A percentile compares a stretch with the other conserved stretches of the same genome.
Evolutionary conservation across 495 filamentous ascomycete genomes (phyloP).

Genomic region (Patellaria atrata): DNA sequence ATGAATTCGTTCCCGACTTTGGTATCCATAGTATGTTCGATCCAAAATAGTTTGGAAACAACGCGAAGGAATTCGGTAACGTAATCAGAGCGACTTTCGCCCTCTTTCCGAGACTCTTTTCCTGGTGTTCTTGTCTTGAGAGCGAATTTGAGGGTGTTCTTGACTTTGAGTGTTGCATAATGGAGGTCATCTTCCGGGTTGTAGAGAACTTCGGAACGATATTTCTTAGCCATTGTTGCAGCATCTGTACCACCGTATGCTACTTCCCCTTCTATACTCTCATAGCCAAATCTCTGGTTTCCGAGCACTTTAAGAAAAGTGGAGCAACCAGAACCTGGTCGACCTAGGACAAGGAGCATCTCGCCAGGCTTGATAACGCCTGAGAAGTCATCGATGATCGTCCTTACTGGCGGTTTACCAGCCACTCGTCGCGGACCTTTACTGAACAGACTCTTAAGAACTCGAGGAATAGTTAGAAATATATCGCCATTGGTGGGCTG

Average conservation of each 20-base stretch:
- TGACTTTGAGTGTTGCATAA: conserved; percentile 58
- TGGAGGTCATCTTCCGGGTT: conserved; percentile 61
- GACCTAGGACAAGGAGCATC: conserved; percentile 53
- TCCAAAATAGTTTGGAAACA: conserved; percentile 65
- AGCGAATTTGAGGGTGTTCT: conserved; percentile 56
- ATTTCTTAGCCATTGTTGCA: conserved; percentile 45
- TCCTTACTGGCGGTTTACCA: conserved; percentile 40
- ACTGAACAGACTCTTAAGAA: conserved; percentile 32
- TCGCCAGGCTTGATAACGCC: conserved; percentile 35
- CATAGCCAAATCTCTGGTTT: conserved; percentile 51
- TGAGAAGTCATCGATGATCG: conserved; percentile 49
- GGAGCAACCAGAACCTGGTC: conserved; percentile 57
- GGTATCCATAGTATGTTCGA: conserved; percentile 52
- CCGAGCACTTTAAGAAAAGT: conserved; percentile 57
- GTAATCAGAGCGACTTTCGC: conserved; percentile 47
- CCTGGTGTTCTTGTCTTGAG: conserved; percentile 53
- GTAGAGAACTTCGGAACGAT: conserved; percentile 41
- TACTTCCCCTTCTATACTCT: conserved; percentile 47
- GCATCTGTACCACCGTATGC: conserved; percentile 49
- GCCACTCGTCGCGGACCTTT: conserved; percentile 29
- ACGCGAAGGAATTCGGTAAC: conserved; percentile 52
- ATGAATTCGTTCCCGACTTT: conserved; percentile 54
- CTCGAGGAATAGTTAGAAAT: conserved; percentile 40
- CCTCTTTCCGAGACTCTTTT: conserved; percentile 43
- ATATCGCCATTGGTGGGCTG: conserved; percentile 52